Conservation (phyloP, 768 basidiomycete genomes). For the Lactifluus volemus region DNA sequence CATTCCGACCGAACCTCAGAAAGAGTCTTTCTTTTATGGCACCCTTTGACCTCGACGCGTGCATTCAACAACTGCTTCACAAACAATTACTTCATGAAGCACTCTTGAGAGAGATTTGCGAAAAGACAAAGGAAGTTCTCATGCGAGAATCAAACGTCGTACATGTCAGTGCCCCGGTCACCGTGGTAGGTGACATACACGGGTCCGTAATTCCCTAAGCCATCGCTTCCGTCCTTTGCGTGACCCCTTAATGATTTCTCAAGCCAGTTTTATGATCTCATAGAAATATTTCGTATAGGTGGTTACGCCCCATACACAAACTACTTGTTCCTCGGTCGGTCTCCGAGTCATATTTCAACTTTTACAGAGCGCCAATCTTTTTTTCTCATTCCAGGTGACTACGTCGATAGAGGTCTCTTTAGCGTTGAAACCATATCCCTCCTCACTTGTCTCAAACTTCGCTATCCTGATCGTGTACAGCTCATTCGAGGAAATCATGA, state of each 20-base stretch:
- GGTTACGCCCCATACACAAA: constrained; percentile 95
- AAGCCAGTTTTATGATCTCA: constrained; percentile 99
- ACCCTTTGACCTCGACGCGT: constrained; percentile 94
- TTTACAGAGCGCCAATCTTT: not conserved
- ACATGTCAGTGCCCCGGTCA: constrained; percentile 92
- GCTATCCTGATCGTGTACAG: constrained; percentile 95
- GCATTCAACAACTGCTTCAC: constrained; percentile 80
- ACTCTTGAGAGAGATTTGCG: constrained; percentile 94
- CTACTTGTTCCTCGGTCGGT: constrained; percentile 92
- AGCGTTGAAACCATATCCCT: constrained; percentile 98
- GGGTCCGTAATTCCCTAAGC: constrained; percentile 52
- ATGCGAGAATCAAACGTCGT: constrained; percentile 99
- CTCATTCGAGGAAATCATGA: constrained; percentile 98
- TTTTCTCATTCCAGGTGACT: constrained; percentile 63
- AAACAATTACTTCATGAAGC: constrained; percentile 96
- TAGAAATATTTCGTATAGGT: constrained; percentile 98
- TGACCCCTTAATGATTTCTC: constrained; percentile 27
- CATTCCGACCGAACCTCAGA: not conserved
- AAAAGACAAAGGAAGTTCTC: constrained; percentile 97
- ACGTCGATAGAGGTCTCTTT: constrained; percentile 96
- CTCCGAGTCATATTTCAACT: constrained; percentile 1
- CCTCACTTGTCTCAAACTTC: constrained; percentile 90
- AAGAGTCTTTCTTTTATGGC: too few relatives aligned
- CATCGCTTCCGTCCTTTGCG: constrained; percentile 21
- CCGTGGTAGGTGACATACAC: constrained; percentile 98